A percentile compares a stretch with the other conserved stretches of the same genome.
phyloP scores from a whole-genome alignment of 306 rosid species.

The Cicer arietinum region DNA sequence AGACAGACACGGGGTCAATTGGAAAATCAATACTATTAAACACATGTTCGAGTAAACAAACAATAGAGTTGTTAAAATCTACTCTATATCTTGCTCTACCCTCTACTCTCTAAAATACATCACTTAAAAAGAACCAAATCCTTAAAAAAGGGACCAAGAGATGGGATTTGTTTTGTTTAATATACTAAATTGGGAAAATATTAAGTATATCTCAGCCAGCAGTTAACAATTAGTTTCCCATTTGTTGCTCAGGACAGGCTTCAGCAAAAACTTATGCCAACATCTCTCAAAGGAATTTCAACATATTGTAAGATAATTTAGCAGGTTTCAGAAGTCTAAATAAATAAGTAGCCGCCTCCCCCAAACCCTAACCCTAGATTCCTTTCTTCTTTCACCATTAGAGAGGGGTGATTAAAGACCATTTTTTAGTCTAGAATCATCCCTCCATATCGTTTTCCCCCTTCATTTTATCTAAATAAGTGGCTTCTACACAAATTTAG shows the following conservation, averaged over 20 bases:
- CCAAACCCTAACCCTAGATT: too few relatives aligned
- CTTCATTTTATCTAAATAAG: too few relatives aligned
- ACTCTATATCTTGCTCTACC: neutral
- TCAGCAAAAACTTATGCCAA: neutral
- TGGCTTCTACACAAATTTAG: too few relatives aligned
- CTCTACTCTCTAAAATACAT: neutral
- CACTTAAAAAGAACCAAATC: slow-evolving; percentile 3
- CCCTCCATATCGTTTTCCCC: too few relatives aligned
- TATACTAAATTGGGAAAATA: slow-evolving; percentile 3
- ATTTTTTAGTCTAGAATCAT: too few relatives aligned
- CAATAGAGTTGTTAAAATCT: neutral
- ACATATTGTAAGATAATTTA: slow-evolving; percentile 24
- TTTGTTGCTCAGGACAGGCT: slow-evolving; percentile 20
- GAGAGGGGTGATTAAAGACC: too few relatives aligned
- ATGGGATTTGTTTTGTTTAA: neutral
- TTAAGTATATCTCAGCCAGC: slow-evolving; percentile 12
- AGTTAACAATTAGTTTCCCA: slow-evolving; percentile 21
- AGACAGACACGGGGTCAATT: slow-evolving; percentile 38
- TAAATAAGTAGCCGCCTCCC: neutral
- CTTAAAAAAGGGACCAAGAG: slow-evolving; percentile 1
- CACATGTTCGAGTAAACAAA: neutral
- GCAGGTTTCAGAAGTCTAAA: neutral
- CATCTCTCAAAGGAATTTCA: slow-evolving; percentile 19
- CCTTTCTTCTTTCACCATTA: too few relatives aligned
- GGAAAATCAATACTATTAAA: neutral